These are phyloP conservation scores for Mantamonas sphyraenae DNA, from an alignment of 78 protist genomes.

Conservation along the genomic window DNA sequence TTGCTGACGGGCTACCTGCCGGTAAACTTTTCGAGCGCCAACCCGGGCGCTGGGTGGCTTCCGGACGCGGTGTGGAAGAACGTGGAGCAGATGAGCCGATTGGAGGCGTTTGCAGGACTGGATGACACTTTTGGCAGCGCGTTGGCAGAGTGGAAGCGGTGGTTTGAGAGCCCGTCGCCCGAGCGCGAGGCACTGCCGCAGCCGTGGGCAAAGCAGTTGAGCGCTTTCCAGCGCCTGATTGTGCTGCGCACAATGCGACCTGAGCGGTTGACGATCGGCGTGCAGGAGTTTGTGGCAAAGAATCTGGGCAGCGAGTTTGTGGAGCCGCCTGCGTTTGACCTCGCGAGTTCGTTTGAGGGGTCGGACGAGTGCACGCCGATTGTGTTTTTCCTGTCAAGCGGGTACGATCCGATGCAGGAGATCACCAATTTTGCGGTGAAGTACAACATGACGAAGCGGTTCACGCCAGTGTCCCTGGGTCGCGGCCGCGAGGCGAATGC, in stretches of 20 bases:
- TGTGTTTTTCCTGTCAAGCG: slow-evolving; percentile 57
- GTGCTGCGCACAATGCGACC: slow-evolving; percentile 54
- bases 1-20: not conserved
- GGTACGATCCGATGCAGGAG: slow-evolving; percentile 59
- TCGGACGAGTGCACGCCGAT: slow-evolving; percentile 41
- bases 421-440: slow-evolving; percentile 32
- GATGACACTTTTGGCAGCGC: not conserved
- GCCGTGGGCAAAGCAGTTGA: not conserved
- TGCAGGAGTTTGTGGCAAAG: slow-evolving; percentile 32
- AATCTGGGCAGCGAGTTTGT: slow-evolving; percentile 38
- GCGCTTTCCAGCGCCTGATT: slow-evolving; percentile 19
- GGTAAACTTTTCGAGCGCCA: not conserved
- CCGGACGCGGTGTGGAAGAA: slow-evolving; percentile 40
- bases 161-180: slow-evolving; percentile 26
- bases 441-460: slow-evolving; percentile 19
- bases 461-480: slow-evolving; percentile 62
- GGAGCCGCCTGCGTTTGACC: slow-evolving; percentile 74
- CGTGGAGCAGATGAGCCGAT: slow-evolving; percentile 28
- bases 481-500: slow-evolving; percentile 81
- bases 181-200: not conserved
- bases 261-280: slow-evolving; percentile 39
- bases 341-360: slow-evolving; percentile 44
- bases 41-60: slow-evolving; percentile 34
- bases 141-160: not conserved
- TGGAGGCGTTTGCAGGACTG: slow-evolving; percentile 20